These are phyloP conservation scores for Claviceps capensis DNA, from an alignment of 2,329 filamentous ascomycete species.

Conservation along the genomic window DNA sequence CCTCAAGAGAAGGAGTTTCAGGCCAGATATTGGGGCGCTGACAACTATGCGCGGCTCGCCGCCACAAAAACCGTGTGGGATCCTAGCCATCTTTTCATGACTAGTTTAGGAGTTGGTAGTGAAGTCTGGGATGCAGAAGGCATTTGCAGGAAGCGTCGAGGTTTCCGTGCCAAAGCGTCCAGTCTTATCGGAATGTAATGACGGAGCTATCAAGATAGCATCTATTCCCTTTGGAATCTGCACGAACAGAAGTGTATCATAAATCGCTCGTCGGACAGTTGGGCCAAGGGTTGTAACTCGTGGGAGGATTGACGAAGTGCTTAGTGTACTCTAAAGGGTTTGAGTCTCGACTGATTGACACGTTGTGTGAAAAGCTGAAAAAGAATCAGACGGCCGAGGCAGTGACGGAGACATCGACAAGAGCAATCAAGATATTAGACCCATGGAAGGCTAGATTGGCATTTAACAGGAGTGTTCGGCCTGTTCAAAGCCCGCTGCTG, in stretches of 20 bases:
- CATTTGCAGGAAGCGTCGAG: background rate
- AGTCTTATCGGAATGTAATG: background rate
- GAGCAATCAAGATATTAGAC: too few relatives aligned
- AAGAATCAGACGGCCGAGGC: too few relatives aligned
- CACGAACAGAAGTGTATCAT: background rate
- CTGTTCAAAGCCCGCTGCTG: too few relatives aligned
- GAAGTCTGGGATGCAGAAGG: background rate
- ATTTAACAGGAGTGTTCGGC: too few relatives aligned
- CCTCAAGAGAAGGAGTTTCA: background rate
- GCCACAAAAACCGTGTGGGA: background rate
- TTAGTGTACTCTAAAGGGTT: too few relatives aligned
- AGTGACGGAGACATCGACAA: too few relatives aligned
- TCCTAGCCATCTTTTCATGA: background rate
- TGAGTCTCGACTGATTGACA: too few relatives aligned
- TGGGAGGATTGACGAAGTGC: too few relatives aligned
- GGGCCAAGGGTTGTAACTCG: too few relatives aligned
- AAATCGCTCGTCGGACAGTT: too few relatives aligned
- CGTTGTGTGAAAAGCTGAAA: too few relatives aligned
- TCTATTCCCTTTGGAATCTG: background rate
- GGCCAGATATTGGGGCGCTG: background rate
- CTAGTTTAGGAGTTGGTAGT: background rate
- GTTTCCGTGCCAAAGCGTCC: background rate
- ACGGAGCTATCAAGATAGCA: background rate
- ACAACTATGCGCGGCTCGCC: background rate
- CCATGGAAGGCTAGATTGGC: too few relatives aligned